Conservation (phyloP, 2,329 filamentous ascomycete species). For the Madurella mycetomatis region DNA sequence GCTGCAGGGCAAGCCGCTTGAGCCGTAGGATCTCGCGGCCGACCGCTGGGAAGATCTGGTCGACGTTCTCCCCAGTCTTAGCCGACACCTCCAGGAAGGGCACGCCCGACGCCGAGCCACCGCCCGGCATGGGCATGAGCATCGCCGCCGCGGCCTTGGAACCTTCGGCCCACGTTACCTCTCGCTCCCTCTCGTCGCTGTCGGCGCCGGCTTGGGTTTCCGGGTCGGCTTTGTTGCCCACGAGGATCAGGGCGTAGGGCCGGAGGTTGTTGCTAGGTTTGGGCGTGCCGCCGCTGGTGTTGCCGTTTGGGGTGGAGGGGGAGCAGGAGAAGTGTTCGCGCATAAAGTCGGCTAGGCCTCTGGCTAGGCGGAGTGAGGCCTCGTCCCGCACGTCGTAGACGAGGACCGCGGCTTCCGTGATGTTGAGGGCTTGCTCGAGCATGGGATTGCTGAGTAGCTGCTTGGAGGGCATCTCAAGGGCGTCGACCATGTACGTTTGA, state of each 20-base stretch:
- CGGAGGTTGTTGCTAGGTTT: slow-evolving; percentile 5
- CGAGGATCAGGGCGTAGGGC: slow-evolving; percentile 33
- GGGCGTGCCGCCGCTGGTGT: neutral
- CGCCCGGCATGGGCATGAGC: neutral
- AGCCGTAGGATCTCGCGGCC: slow-evolving; percentile 33
- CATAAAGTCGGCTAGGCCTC: slow-evolving; percentile 27
- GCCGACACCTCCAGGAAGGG: slow-evolving; percentile 35
- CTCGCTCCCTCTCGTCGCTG: slow-evolving; percentile 16
- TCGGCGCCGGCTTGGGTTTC: slow-evolving; percentile 19
- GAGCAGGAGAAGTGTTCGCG: slow-evolving; percentile 14
- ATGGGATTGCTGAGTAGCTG: slow-evolving; percentile 31
- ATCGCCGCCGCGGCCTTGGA: slow-evolving; percentile 19
- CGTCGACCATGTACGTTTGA: slow-evolving; percentile 33
- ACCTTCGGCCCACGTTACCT: slow-evolving; percentile 33
- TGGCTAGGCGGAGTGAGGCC: slow-evolving; percentile 27
- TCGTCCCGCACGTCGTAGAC: slow-evolving; percentile 32
- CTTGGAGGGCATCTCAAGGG: slow-evolving; percentile 34
- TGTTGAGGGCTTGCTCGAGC: slow-evolving; percentile 35
- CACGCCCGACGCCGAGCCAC: neutral
- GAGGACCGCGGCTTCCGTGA: slow-evolving; percentile 39
- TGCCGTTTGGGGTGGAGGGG: neutral
- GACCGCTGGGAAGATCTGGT: slow-evolving; percentile 31
- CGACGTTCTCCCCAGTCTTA: slow-evolving; percentile 34
- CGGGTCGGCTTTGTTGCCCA: slow-evolving; percentile 35
- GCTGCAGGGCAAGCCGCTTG: slow-evolving; percentile 26